Evolutionary conservation across 495 filamentous ascomycete species (phyloP).

Genomic region (Neurospora sp.): DNA sequence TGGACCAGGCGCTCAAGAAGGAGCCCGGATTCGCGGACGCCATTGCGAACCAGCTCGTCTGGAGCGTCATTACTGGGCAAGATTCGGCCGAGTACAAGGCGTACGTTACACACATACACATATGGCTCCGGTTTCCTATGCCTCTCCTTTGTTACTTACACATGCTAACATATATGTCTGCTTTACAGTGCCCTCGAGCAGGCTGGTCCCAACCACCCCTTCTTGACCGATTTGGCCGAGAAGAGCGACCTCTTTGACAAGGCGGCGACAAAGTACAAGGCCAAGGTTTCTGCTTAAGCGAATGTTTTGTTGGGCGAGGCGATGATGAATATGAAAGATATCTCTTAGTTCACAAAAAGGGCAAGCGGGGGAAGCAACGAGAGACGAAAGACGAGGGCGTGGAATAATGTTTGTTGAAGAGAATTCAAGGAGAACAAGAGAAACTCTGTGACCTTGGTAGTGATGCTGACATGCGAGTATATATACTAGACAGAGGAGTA

Average conservation of each 20-base stretch:
- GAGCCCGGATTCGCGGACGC: slow-evolving; percentile 60
- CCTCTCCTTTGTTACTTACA: neutral
- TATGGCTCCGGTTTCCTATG: neutral
- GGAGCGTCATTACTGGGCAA: slow-evolving; percentile 66
- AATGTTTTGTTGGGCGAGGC: neutral
- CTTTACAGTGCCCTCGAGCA: slow-evolving; percentile 45
- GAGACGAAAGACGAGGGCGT: neutral
- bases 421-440: neutral
- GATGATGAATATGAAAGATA: neutral
- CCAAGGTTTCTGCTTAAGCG: slow-evolving; percentile 53
- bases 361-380: neutral
- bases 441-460: neutral
- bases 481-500: neutral
- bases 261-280: slow-evolving; percentile 65
- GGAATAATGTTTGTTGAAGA: neutral
- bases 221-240: slow-evolving; percentile 59
- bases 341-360: neutral
- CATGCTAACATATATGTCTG: neutral
- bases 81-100: slow-evolving; percentile 47
- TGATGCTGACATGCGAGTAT: neutral
- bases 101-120: slow-evolving; percentile 31
- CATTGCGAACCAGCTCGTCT: slow-evolving; percentile 71
- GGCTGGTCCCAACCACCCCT: slow-evolving; percentile 48
- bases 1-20: slow-evolving; percentile 69
- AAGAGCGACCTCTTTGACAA: slow-evolving; percentile 73